These are phyloP conservation scores for Malania oleifera DNA, from an alignment of 164 flowering plant species.

Conservation along the genomic window DNA sequence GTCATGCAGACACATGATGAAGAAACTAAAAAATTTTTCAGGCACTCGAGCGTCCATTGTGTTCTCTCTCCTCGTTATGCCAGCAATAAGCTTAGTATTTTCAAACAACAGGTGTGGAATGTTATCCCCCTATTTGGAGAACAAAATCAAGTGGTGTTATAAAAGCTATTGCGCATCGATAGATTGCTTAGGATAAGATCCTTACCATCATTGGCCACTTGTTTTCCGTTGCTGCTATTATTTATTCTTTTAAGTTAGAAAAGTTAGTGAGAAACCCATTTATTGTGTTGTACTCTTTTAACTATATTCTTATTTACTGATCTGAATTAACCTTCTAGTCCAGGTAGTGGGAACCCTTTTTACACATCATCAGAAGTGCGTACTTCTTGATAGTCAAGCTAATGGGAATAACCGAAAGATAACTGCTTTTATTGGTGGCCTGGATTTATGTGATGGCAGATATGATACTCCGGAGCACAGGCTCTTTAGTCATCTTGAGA, in stretches of 20 bases:
- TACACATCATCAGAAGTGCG: constrained; percentile 87
- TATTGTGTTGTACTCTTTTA: not conserved
- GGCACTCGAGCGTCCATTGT: constrained; percentile 56
- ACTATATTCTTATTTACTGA: constrained; percentile 8
- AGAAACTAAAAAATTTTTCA: constrained; percentile 60
- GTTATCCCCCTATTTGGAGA: too few relatives aligned
- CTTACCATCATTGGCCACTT: too few relatives aligned
- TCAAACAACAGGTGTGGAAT: constrained; percentile 56
- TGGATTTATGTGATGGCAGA: constrained; percentile 84
- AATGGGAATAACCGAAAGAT: constrained; percentile 62
- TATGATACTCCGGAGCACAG: constrained; percentile 87
- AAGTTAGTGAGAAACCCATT: too few relatives aligned
- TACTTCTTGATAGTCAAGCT: constrained; percentile 68
- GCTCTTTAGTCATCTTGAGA: constrained; percentile 57
- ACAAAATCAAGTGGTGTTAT: too few relatives aligned
- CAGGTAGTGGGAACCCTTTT: constrained; percentile 84
- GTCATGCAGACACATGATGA: constrained; percentile 84
- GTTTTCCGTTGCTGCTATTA: not conserved
- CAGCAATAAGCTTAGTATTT: constrained; percentile 64
- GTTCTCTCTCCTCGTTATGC: constrained; percentile 68
- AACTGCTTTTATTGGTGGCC: constrained; percentile 72
- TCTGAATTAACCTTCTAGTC: constrained; percentile 18
- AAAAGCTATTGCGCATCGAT: too few relatives aligned
- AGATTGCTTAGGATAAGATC: too few relatives aligned
- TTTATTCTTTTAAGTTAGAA: not conserved